Evolutionary conservation across 108 stramenopile species (phyloP).

Genomic region (Thalassiosira profunda): DNA sequence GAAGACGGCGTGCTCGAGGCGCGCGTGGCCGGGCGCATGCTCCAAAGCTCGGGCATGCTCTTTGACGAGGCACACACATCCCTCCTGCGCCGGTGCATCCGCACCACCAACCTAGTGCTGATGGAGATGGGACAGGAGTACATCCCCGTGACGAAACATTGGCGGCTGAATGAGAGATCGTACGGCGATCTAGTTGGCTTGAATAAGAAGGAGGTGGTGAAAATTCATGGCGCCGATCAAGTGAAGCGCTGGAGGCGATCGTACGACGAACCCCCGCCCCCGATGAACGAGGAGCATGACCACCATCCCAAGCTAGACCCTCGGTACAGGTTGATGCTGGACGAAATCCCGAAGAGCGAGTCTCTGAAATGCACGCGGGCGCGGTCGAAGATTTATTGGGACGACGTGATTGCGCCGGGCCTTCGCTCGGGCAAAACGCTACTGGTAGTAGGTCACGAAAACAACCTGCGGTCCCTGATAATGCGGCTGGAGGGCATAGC

Average conservation of each 20-base stretch:
- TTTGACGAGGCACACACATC: constrained; percentile 97
- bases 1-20: constrained; percentile 92
- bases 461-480: constrained; percentile 98
- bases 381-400: constrained; percentile 96
- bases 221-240: constrained; percentile 96
- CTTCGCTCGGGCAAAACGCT: constrained; percentile 95
- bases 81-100: constrained; percentile 95
- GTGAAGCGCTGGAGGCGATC: constrained; percentile 95
- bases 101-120: constrained; percentile 85
- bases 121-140: constrained; percentile 90
- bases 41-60: constrained; percentile 70
- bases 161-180: constrained; percentile 97
- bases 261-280: constrained; percentile 97
- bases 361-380: constrained; percentile 92
- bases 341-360: constrained; percentile 85
- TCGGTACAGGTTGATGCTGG: constrained; percentile 79
- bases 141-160: constrained; percentile 84
- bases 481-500: constrained; percentile 98
- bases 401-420: constrained; percentile 83
- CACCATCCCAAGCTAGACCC: constrained; percentile 94
- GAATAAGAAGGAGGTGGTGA: constrained; percentile 98
- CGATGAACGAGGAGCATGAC: constrained; percentile 66
- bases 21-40: constrained; percentile 75
- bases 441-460: constrained; percentile 99
- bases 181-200: constrained; percentile 95